Percentiles rank a stretch among this genome's conserved stretches.
These are phyloP conservation scores for Trichosporon sp. DNA, from an alignment of 1,284 basidiomycete species.

Conservation along the genomic window DNA sequence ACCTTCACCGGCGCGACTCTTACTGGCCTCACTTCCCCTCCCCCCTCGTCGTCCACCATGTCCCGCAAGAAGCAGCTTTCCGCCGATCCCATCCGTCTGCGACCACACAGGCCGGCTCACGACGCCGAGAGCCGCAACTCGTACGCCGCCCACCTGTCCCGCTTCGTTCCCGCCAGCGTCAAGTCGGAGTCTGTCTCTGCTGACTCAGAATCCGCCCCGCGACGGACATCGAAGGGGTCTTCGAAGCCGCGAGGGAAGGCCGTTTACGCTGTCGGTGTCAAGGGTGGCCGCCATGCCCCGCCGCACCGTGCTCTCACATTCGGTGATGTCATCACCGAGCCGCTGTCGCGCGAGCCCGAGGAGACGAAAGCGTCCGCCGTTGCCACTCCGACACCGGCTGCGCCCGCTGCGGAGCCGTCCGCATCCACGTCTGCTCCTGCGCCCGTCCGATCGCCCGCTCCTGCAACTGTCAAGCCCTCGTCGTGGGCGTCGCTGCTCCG, in stretches of 20 bases:
- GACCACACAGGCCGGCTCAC: slow-evolving; percentile 31
- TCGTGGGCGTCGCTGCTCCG: slow-evolving; percentile 75
- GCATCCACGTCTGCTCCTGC: slow-evolving; percentile 7
- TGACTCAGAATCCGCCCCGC: slow-evolving; percentile 25
- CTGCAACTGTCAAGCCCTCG: slow-evolving; percentile 52
- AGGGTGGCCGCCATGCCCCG: slow-evolving; percentile 22
- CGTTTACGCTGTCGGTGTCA: slow-evolving; percentile 31
- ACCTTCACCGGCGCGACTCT: slow-evolving; percentile 29
- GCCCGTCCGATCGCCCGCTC: slow-evolving; percentile 18
- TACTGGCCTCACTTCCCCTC: slow-evolving; percentile 24
- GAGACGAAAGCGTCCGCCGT: neutral
- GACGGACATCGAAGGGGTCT: slow-evolving; percentile 21
- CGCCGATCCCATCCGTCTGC: slow-evolving; percentile 26
- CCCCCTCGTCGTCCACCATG: neutral
- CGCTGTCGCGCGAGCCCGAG: slow-evolving; percentile 10
- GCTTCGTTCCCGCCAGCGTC: slow-evolving; percentile 29
- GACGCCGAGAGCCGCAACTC: slow-evolving; percentile 29
- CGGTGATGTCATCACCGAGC: slow-evolving; percentile 15
- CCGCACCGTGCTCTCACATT: neutral
- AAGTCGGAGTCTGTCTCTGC: slow-evolving; percentile 27
- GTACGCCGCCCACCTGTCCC: slow-evolving; percentile 30
- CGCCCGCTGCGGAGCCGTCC: slow-evolving; percentile 13
- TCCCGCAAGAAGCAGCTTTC: slow-evolving; percentile 13
- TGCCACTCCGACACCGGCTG: slow-evolving; percentile 16
- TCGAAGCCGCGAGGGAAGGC: slow-evolving; percentile 33